Percentiles rank a stretch among this genome's conserved stretches.
Evolutionary conservation across 1,284 basidiomycete species (phyloP).

Genomic region (Heterobasidion annosum): DNA sequence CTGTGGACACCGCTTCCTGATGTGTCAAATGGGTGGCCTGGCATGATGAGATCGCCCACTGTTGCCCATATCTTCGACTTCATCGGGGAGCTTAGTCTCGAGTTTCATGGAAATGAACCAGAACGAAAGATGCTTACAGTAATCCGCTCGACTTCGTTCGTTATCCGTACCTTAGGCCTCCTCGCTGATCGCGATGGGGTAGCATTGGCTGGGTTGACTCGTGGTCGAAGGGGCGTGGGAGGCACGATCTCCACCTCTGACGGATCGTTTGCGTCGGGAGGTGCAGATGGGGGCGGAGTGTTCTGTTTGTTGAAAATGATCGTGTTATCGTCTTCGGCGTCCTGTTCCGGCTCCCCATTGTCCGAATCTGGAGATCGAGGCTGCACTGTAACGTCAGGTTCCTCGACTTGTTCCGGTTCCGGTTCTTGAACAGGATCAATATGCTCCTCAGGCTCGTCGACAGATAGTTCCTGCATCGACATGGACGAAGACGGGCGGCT

Average conservation of each 20-base stretch:
- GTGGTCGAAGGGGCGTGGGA: background rate
- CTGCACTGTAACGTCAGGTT: background rate
- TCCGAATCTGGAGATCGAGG: background rate
- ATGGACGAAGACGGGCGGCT: background rate
- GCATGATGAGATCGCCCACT: slow-evolving; percentile 54
- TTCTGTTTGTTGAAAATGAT: slow-evolving; percentile 15
- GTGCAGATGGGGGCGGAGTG: background rate
- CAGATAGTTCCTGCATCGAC: background rate
- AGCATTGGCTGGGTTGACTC: background rate
- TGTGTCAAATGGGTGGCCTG: slow-evolving; percentile 36
- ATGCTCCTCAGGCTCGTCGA: background rate
- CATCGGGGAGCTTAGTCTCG: background rate
- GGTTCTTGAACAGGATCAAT: background rate
- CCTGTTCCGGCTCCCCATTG: background rate
- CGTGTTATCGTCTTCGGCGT: slow-evolving; percentile 18
- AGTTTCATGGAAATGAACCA: background rate
- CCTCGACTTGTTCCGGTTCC: background rate
- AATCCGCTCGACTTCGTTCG: slow-evolving; percentile 50
- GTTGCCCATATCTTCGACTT: slow-evolving; percentile 64
- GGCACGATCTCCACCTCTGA: slow-evolving; percentile 8
- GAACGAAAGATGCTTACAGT: slow-evolving; percentile 29
- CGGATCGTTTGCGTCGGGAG: slow-evolving; percentile 5
- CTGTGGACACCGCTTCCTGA: slow-evolving; percentile 22
- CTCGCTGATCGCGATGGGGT: slow-evolving; percentile 9
- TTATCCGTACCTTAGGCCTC: slow-evolving; percentile 31